These are phyloP conservation scores for Ophiocordyceps sinensis DNA, from an alignment of 2,329 filamentous ascomycete genomes.

Conservation along the genomic window DNA sequence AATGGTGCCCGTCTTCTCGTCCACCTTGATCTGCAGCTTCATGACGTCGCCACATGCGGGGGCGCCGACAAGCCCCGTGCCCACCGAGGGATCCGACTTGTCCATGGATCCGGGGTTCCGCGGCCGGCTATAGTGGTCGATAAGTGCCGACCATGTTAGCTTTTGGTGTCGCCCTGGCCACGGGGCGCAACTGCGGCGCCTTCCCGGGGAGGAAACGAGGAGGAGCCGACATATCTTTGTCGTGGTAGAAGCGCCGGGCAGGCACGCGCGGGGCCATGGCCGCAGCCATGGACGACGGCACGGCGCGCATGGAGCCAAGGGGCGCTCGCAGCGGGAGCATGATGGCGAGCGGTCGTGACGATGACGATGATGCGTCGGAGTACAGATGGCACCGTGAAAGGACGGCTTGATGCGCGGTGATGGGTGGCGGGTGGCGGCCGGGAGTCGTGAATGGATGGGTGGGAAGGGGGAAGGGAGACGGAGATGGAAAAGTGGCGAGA, in stretches of 20 bases:
- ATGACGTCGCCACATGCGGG: conserved; percentile 85
- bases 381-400: background rate
- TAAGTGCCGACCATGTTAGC: conserved; percentile 11
- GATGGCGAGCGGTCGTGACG: background rate
- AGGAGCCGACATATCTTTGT: conserved; percentile 21
- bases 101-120: conserved; percentile 42
- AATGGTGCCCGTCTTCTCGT: conserved; percentile 76
- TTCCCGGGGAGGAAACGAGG: background rate
- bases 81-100: conserved; percentile 71
- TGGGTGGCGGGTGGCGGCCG: too few relatives aligned
- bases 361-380: background rate
- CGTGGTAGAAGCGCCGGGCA: conserved; percentile 30
- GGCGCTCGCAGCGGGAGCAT: conserved; percentile 8
- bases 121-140: conserved; percentile 36
- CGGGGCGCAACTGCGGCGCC: background rate
- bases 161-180: background rate
- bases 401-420: background rate
- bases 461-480: too few relatives aligned
- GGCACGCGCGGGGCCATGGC: conserved; percentile 14
- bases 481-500: too few relatives aligned
- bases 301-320: conserved; percentile 4
- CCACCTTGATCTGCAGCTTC: conserved; percentile 70
- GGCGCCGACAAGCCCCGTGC: conserved; percentile 80
- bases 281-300: conserved; percentile 5
- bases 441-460: too few relatives aligned